Base-by-base conservation (phyloP, 768 basidiomycete species). In the Albatrellus ellisii region DNA sequence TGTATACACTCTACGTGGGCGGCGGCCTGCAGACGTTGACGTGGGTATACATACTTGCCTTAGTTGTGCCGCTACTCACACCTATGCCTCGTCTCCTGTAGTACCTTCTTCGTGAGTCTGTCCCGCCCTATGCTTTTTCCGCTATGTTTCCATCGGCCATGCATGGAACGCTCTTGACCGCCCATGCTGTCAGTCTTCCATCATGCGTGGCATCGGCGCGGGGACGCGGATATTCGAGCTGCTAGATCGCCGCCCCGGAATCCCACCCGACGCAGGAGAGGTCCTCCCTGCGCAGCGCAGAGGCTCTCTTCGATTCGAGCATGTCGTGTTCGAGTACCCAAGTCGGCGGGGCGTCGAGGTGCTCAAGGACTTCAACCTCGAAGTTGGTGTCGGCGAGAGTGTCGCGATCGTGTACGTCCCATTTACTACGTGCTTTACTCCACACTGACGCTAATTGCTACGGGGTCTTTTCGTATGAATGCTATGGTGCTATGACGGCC, bases 131-230 rank as follows among this genome's bases (percentile, higher is more conserved):
- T 21, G 25, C 18, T 4, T 32, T 24, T 10, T 6, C 18, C 4
- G n/a, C n/a, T n/a, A n/a, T n/a, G n/a, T n/a, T n/a, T n/a, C n/a
- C n/a, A n/a, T n/a, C n/a, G n/a, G n/a, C n/a, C n/a, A n/a, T n/a
- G n/a, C n/a, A n/a, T n/a, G n/a, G n/a, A n/a, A n/a, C n/a, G n/a
- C n/a, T n/a, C n/a, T n/a, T n/a, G n/a, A n/a, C n/a, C n/a, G n/a
- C n/a, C n/a, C 15, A 26, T 20, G 25, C 33, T 20, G 21, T 8
- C 48, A 88, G 85, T 75, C 87, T 8, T 91, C 89, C 29, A 79
- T 98, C 42, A 98, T 98, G 94, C 88, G 89, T 41, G 94, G 88
- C 41, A 78, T 97, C 39, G 94, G 94, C 43, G 92, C 94, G 1
- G 88, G 89, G 14, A 73, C 75, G 0, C 82, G 94, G 17, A 81